Evolutionary conservation across 2,329 filamentous ascomycete genomes (phyloP).

Genomic region (Colletotrichum graminicola): DNA sequence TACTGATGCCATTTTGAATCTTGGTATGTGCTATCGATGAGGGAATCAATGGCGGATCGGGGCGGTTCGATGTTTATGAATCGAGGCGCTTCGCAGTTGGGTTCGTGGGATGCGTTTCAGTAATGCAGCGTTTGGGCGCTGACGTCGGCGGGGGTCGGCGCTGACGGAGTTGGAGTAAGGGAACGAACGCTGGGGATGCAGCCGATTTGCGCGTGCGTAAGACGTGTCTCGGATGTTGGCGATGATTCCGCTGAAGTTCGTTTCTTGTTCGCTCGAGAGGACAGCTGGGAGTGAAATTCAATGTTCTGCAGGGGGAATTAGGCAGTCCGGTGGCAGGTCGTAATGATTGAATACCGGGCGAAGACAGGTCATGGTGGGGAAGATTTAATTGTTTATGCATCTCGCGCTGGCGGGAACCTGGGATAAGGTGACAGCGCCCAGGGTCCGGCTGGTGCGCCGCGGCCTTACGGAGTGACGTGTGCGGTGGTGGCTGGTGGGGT

Average conservation of each 20-base stretch:
- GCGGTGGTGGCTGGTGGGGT: conserved; percentile 42
- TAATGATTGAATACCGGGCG: conserved; percentile 24
- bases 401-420: conserved; percentile 37
- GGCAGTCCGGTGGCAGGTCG: conserved; percentile 30
- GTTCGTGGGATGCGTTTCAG: conserved; percentile 37
- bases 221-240: conserved; percentile 16
- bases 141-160: conserved; percentile 38
- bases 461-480: conserved; percentile 42
- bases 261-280: background rate
- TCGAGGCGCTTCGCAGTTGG: conserved; percentile 19
- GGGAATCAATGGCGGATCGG: background rate
- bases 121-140: conserved; percentile 37
- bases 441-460: conserved; percentile 31
- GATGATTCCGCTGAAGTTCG: conserved; percentile 6
- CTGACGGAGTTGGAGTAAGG: conserved; percentile 34
- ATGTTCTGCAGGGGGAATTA: conserved; percentile 19
- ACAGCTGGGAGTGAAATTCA: conserved; percentile 5
- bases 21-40: conserved; percentile 7
- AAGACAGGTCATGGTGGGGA: conserved; percentile 37
- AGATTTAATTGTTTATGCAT: conserved; percentile 41
- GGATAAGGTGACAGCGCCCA: conserved; percentile 36
- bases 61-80: conserved; percentile 1
- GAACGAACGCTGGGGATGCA: conserved; percentile 5
- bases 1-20: conserved; percentile 84
- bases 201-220: conserved; percentile 27